phyloP scores from a whole-genome alignment of 1,284 basidiomycete species.

The Tilletiaria anomala region DNA sequence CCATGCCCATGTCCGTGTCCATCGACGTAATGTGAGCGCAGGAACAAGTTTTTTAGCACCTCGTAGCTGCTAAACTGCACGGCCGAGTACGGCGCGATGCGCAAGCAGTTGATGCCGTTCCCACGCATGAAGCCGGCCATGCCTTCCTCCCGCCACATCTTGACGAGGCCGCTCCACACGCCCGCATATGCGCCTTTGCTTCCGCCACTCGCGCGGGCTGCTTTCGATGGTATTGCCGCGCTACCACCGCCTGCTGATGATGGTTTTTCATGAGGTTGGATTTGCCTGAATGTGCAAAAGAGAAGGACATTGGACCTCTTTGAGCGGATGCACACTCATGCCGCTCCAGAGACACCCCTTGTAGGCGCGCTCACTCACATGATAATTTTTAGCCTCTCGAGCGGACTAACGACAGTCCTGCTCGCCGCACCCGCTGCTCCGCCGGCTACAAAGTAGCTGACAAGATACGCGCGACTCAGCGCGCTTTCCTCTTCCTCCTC shows the following conservation, averaged over 20 bases:
- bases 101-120: slow-evolving; percentile 75
- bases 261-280: too few species aligned
- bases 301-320: slow-evolving; percentile 1
- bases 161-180: slow-evolving; percentile 26
- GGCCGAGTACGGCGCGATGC: slow-evolving; percentile 62
- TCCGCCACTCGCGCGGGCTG: neutral
- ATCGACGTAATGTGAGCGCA: neutral
- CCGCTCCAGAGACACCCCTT: slow-evolving; percentile 45
- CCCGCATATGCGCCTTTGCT: slow-evolving; percentile 25
- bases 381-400: slow-evolving; percentile 88
- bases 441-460: slow-evolving; percentile 58
- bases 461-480: slow-evolving; percentile 41
- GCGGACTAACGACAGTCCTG: slow-evolving; percentile 75
- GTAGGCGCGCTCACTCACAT: too few species aligned
- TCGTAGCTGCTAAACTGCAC: slow-evolving; percentile 85
- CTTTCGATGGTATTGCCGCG: too few species aligned
- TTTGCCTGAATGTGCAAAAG: too few species aligned
- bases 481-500: neutral
- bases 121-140: slow-evolving; percentile 76
- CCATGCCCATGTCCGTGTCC: too few species aligned
- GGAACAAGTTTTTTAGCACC: slow-evolving; percentile 52
- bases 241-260: too few species aligned
- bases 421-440: slow-evolving; percentile 51
- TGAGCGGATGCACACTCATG: neutral
- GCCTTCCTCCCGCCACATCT: slow-evolving; percentile 83